phyloP scores from a whole-genome alignment of 805 yeast genomes.

The Metschnikowia arizonensis region DNA sequence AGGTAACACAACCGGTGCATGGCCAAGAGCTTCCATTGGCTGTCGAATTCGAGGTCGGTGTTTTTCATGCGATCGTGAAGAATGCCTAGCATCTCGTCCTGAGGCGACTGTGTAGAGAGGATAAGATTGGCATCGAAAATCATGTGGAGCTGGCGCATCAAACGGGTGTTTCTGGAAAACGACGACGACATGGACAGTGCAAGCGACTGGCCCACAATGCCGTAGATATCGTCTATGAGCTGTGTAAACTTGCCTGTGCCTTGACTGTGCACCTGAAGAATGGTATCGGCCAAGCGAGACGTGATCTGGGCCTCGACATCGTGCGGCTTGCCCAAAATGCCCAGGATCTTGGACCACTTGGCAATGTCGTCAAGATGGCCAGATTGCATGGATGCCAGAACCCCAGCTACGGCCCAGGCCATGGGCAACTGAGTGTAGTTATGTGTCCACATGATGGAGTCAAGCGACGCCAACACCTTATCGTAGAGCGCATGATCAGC shows the following conservation, averaged over 20 bases:
- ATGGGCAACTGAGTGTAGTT: slow-evolving; percentile 31
- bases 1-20: slow-evolving; percentile 49
- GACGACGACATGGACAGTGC: slow-evolving; percentile 36
- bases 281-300: slow-evolving; percentile 62
- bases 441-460: slow-evolving; percentile 25
- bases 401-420: slow-evolving; percentile 64
- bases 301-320: slow-evolving; percentile 52
- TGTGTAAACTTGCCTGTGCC: slow-evolving; percentile 31
- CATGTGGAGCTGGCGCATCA: slow-evolving; percentile 37
- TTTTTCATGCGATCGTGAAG: slow-evolving; percentile 30
- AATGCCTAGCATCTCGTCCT: slow-evolving; percentile 19
- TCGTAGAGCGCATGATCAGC: slow-evolving; percentile 75
- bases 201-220: slow-evolving; percentile 57
- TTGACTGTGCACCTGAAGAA: slow-evolving; percentile 40
- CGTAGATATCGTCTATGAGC: slow-evolving; percentile 49
- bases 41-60: slow-evolving; percentile 45
- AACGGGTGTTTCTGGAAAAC: slow-evolving; percentile 32
- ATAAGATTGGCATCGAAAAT: slow-evolving; percentile 33
- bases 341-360: slow-evolving; percentile 58
- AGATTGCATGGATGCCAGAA: slow-evolving; percentile 68
- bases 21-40: slow-evolving; percentile 57
- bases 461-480: slow-evolving; percentile 52
- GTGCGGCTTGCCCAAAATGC: slow-evolving; percentile 38
- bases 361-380: slow-evolving; percentile 50
- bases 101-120: slow-evolving; percentile 12